Evolutionary conservation across 345 rosid genomes (phyloP), one percentile per base, ranked within the genome.

Genomic region (Rubroshorea leprosula): DNA sequence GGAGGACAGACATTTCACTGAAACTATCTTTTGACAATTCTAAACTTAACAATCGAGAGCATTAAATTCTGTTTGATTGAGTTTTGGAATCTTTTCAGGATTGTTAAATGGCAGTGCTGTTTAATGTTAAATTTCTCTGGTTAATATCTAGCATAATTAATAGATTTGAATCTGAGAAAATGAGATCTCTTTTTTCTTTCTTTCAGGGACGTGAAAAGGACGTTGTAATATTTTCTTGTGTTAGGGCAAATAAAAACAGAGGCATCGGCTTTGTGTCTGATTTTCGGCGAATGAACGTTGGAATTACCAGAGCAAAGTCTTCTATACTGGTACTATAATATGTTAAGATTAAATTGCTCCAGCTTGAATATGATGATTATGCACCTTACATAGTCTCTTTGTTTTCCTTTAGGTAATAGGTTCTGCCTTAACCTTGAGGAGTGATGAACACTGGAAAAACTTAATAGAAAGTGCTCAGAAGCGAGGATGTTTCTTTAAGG

Each of bases 131-230:
- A 9, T 4, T 29, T 29, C 49, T 44, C 23, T 14, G 17, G 5
- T 45, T 23, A 15, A 26, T 25, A 46, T 46, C 25, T 25, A 23
- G 52, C 52, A 58, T n/a, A n/a, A n/a, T n/a, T 27, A 27, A 47
- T 58, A 25, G 41, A 18, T 25, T 22, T 16, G 27, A 23, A 41
- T 29, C 31, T 17, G n/a, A n/a, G 41, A 4, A 6, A 31, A 55
- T 19, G 5, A 15, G 55, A 21, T n/a, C 29, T 43, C 47, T 48
- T 25, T n/a, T 47, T 71, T n/a, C n/a, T 50, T 23, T 23, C 21
- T 55, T 57, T 52, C 76, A 89, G 99, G 99, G 99, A 38, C 80
- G 97, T 69, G 99, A 93, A 66, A 89, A 89, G 69, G 97, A 87
- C 64, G 91, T 93, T 22, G 96, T 89, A 15, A 89, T 93, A 49